Percentiles rank a stretch among this genome's conserved stretches.
phyloP scores from a whole-genome alignment of 805 yeast species.

The Hanseniaspora vineae region DNA sequence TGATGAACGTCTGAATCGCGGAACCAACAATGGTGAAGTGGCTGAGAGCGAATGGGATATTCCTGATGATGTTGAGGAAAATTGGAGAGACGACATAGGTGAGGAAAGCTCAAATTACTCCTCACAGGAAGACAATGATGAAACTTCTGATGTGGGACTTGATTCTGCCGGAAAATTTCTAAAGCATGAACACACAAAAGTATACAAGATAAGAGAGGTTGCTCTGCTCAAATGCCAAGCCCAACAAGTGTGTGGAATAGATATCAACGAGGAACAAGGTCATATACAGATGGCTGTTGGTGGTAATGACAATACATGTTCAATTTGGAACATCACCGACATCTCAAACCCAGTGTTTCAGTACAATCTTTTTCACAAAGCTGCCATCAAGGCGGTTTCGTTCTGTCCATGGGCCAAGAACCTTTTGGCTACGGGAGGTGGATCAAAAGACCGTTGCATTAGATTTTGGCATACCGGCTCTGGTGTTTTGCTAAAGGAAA shows the following conservation, averaged over 20 bases:
- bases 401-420: constrained; percentile 85
- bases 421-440: constrained; percentile 83
- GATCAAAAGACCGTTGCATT: constrained; percentile 66
- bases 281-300: constrained; percentile 57
- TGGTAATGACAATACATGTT: constrained; percentile 70
- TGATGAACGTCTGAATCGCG: too few species aligned
- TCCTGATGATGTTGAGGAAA: too few species aligned
- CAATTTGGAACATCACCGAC: constrained; percentile 56
- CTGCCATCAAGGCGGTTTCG: constrained; percentile 84
- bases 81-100: too few species aligned
- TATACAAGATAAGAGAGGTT: neutral
- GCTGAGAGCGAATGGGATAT: too few species aligned
- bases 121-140: too few species aligned
- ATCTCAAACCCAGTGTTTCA: constrained; percentile 29
- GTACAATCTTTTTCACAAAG: constrained; percentile 49
- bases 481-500: constrained; percentile 53
- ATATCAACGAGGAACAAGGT: constrained; percentile 18
- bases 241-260: constrained; percentile 49
- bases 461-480: constrained; percentile 78
- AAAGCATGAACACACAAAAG: neutral
- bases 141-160: too few species aligned
- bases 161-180: neutral
- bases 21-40: too few species aligned
- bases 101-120: too few species aligned
- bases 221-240: constrained; percentile 31